These are phyloP conservation scores for Penstemon newberryi DNA, from an alignment of 257 asterid species.

Conservation along the genomic window DNA sequence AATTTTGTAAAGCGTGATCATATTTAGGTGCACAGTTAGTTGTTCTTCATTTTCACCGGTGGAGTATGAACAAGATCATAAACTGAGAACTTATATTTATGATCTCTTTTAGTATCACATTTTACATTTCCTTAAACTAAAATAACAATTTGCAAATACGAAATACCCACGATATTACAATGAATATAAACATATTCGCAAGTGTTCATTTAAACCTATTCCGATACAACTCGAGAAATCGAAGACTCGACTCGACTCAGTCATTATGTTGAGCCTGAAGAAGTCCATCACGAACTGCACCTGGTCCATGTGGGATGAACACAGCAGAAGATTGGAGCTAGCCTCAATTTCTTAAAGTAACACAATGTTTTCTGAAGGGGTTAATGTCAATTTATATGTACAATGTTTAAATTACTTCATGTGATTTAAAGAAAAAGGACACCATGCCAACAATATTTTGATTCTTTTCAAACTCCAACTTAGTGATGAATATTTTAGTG, in stretches of 20 bases:
- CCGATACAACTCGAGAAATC: background rate
- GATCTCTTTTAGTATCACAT: conserved; percentile 4
- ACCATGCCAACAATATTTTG: no score
- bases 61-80: no score
- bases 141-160: background rate
- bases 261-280: conserved; percentile 46
- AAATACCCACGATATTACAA: conserved; percentile 24
- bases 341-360: conserved; percentile 64
- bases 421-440: no score
- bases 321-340: conserved; percentile 69
- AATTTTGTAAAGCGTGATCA: no score
- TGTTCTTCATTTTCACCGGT: no score
- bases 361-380: no score
- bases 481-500: no score
- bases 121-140: conserved; percentile 24
- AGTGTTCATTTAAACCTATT: conserved; percentile 14
- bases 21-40: no score
- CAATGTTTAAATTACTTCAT: no score
- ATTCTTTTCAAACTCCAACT: no score
- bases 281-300: conserved; percentile 81
- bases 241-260: background rate
- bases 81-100: no score
- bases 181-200: background rate
- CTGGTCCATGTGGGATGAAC: conserved; percentile 83
- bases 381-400: no score